Evolutionary conservation across 306 rosid species (phyloP).

Genomic region (Mimosa bimucronata): DNA sequence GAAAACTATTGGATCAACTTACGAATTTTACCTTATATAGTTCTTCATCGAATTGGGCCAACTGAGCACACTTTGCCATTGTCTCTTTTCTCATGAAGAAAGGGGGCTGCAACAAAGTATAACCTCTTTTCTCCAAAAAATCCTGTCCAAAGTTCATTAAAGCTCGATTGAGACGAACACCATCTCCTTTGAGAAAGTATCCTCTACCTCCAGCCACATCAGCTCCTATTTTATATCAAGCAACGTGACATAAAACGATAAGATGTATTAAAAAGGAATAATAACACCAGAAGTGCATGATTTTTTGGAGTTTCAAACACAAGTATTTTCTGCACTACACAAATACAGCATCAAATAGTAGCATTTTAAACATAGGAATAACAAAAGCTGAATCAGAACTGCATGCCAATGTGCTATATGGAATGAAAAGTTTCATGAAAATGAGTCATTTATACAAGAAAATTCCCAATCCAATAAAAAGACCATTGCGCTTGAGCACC

Average conservation of each 20-base stretch:
- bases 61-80: slow-evolving; percentile 96
- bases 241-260: slow-evolving; percentile 14
- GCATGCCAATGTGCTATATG: neutral
- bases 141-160: slow-evolving; percentile 84
- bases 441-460: neutral
- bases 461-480: neutral
- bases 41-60: slow-evolving; percentile 97
- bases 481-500: neutral
- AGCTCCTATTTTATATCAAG: slow-evolving; percentile 62
- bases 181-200: slow-evolving; percentile 87
- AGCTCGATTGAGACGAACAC: slow-evolving; percentile 95
- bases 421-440: neutral
- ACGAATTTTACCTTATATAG: slow-evolving; percentile 74
- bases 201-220: slow-evolving; percentile 98
- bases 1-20: slow-evolving; percentile 26
- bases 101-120: slow-evolving; percentile 79
- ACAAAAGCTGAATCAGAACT: neutral
- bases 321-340: neutral
- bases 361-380: neutral
- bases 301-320: neutral
- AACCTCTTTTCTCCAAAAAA: slow-evolving; percentile 81
- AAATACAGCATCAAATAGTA: neutral
- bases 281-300: neutral
- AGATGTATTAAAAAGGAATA: neutral
- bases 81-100: slow-evolving; percentile 93